Percentiles rank a stretch among this genome's conserved stretches.
Conservation (phyloP, 768 basidiomycete genomes). For the Fomitopsis serialis region DNA sequence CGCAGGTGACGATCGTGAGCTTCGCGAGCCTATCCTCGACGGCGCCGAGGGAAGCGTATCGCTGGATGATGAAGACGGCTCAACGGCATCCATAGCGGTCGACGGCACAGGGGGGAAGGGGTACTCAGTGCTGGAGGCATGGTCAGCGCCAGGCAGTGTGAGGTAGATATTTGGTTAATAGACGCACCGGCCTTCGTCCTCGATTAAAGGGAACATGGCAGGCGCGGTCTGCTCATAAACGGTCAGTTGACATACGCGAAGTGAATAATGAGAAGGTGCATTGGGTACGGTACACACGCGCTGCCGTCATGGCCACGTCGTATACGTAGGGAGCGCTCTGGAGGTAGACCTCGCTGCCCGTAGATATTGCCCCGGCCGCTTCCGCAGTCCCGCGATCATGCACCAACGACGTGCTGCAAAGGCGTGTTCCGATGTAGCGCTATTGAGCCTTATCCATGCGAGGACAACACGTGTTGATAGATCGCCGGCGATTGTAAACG, state of each 20-base stretch:
- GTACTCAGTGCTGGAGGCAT: neutral
- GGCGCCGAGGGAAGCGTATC: neutral
- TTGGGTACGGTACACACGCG: neutral
- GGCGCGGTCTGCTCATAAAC: neutral
- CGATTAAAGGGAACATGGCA: neutral
- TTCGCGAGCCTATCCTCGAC: neutral
- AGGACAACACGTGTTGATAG: neutral
- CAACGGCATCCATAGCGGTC: neutral
- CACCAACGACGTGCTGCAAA: neutral
- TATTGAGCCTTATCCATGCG: neutral
- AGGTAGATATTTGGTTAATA: neutral
- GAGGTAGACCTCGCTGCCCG: neutral
- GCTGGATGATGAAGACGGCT: neutral
- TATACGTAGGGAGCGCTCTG: neutral
- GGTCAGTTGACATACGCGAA: neutral
- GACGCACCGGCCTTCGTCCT: neutral
- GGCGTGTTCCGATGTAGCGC: neutral
- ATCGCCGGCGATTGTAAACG: neutral
- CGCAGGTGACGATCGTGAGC: slow-evolving; percentile 4
- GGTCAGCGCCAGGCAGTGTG: neutral
- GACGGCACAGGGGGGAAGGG: neutral
- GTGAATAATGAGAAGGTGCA: neutral
- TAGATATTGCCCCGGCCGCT: neutral
- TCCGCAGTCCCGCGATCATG: neutral
- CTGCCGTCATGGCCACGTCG: neutral